These are phyloP conservation scores for Plasmodium chabaudi DNA, from an alignment of 169 alveolate species.

Conservation along the genomic window DNA sequence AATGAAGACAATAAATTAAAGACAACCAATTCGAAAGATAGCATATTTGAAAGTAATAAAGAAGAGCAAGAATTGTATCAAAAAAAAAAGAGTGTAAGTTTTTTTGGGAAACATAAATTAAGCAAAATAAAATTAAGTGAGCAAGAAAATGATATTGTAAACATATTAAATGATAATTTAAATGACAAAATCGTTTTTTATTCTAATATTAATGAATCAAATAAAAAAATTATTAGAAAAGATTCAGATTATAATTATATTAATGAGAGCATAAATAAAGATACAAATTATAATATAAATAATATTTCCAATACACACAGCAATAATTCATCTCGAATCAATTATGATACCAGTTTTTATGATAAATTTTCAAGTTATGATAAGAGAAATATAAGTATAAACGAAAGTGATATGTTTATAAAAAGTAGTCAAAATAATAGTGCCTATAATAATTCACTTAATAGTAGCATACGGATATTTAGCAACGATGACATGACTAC, in stretches of 20 bases:
- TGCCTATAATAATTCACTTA: no score
- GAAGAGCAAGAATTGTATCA: constrained; percentile 7
- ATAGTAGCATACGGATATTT: no score
- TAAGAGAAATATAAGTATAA: background rate
- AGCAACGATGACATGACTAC: no score
- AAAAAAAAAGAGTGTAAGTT: background rate
- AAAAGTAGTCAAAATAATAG: background rate
- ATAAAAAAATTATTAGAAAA: no score
- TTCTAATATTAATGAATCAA: background rate
- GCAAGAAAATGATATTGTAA: background rate
- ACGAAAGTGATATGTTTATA: background rate
- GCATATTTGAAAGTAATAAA: background rate
- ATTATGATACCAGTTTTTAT: constrained; percentile 1
- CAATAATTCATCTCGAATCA: background rate
- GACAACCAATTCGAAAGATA: background rate
- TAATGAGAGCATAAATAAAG: background rate
- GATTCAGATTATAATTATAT: no score
- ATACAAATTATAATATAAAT: background rate
- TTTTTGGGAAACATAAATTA: constrained; percentile 16
- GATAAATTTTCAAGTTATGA: background rate
- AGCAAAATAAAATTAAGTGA: background rate
- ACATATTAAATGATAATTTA: constrained; percentile 1
- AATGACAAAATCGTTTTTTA: constrained; percentile 5
- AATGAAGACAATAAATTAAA: background rate
- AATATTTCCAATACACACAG: background rate